A percentile compares a stretch with the other conserved stretches of the same genome.
These are phyloP conservation scores for Kurtzmaniella fragi DNA, from an alignment of 805 yeast species.

Conservation along the genomic window DNA sequence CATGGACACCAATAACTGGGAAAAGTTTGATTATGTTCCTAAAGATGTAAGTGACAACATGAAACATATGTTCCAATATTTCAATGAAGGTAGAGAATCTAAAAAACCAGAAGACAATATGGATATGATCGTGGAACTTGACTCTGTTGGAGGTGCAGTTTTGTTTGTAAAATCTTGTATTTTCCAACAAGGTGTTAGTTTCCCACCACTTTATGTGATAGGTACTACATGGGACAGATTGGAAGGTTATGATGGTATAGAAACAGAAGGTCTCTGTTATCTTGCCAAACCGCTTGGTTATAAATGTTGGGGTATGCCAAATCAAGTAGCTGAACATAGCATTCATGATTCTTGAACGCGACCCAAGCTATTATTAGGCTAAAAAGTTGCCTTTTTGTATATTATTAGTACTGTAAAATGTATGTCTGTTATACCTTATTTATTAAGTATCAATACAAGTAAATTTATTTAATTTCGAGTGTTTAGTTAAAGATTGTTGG, in stretches of 20 bases:
- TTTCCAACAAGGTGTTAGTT: slow-evolving; percentile 41
- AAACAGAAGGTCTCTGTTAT: slow-evolving; percentile 50
- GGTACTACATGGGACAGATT: slow-evolving; percentile 43
- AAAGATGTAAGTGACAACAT: slow-evolving; percentile 21
- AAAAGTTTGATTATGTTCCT: slow-evolving; percentile 29
- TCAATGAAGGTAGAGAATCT: slow-evolving; percentile 7
- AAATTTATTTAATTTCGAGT: too few species aligned
- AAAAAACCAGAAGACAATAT: slow-evolving; percentile 4
- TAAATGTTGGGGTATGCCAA: slow-evolving; percentile 47
- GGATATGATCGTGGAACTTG: slow-evolving; percentile 20
- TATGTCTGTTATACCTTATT: too few species aligned
- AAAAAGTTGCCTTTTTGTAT: too few species aligned
- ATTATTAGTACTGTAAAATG: too few species aligned
- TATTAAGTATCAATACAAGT: too few species aligned
- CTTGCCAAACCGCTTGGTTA: slow-evolving; percentile 41
- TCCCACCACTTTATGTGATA: slow-evolving; percentile 41
- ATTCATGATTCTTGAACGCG: neutral
- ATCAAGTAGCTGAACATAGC: slow-evolving; percentile 36
- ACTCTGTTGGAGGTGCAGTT: slow-evolving; percentile 52
- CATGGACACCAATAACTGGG: slow-evolving; percentile 27
- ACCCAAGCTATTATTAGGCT: too few species aligned
- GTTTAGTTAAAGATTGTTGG: too few species aligned
- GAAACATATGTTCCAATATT: slow-evolving; percentile 22
- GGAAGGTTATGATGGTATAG: slow-evolving; percentile 52
- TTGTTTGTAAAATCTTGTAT: slow-evolving; percentile 39